These are phyloP conservation scores for Vaccinium vitisidaea DNA, from an alignment of 148 eudicot species.

Conservation along the genomic window DNA sequence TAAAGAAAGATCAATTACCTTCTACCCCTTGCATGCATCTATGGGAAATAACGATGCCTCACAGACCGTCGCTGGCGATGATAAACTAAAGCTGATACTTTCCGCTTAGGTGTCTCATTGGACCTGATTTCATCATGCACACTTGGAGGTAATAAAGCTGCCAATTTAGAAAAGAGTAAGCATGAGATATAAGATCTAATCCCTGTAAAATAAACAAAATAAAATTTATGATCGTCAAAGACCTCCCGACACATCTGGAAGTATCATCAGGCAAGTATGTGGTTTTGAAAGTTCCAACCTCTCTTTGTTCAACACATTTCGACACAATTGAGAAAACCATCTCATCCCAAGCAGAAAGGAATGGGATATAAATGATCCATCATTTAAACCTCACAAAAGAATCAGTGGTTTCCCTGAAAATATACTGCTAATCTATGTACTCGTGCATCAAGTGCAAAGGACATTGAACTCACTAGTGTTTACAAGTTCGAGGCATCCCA, in stretches of 20 bases:
- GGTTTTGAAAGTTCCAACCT: neutral
- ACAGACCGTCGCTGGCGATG: conserved; percentile 65
- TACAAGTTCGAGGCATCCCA: neutral
- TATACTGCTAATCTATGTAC: neutral
- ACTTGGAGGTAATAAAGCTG: conserved; percentile 33
- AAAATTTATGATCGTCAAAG: neutral
- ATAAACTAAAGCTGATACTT: conserved; percentile 49
- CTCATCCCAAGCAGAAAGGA: neutral
- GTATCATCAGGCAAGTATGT: neutral
- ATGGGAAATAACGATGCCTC: conserved; percentile 53
- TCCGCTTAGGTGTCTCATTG: conserved; percentile 38
- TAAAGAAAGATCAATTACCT: conserved; percentile 15
- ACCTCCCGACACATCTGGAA: neutral
- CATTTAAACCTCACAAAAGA: conserved; percentile 4
- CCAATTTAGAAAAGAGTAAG: conserved; percentile 14
- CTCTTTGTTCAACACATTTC: neutral
- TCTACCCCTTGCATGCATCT: conserved; percentile 56
- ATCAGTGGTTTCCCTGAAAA: neutral
- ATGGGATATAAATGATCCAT: conserved; percentile 2
- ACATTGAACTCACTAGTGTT: neutral
- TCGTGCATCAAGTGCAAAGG: neutral
- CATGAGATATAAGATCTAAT: neutral
- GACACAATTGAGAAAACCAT: conserved; percentile 6
- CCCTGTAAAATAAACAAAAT: neutral
- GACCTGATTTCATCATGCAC: conserved; percentile 36